Evolutionary conservation across 345 rosid genomes (phyloP), one percentile per base, ranked within the genome.

Genomic region (Excoecaria agallocha): DNA sequence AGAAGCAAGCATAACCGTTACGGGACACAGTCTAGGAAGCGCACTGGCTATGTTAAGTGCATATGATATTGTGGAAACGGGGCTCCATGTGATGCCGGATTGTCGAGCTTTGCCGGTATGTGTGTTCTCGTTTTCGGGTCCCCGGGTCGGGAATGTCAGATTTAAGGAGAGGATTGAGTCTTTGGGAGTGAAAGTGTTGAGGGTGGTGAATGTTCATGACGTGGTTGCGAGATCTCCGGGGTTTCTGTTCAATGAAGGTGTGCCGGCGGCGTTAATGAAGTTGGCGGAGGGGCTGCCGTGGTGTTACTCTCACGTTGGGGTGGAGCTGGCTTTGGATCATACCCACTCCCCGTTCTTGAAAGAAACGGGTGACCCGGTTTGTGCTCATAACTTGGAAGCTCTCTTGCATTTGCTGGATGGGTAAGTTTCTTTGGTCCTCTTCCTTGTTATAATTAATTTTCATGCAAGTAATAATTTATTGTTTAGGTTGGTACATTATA

Each of bases 11-110:
- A 86, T 94, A 37, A 92, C 96, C 0, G 72, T 92, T 13, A 87
- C 96, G 0, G 98, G 98, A 0, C 98, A 94, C 71, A 94, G 98
- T 24, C 69, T 92, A 4, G 98, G 98, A 19, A 82, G 90, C 16
- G 97, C 98, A 35, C 43, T 92, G 70, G 98, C 94, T 3, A 72
- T 92, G 13, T 63, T 93, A 6, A 91, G 93, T 68, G 97, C 97
- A 19, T 91, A 86, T 70, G 97, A 92, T 46, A 76, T 94, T 0
- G 93, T 77, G 15, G 94, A 92, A 80, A 85, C 91, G 12, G 86
- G 92, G 3, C 19, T 92, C 19, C 86, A 90, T 7, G 69, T 78
- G 80, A 74, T 54, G 75, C 49, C 38, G 16, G 87, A 76, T 4
- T 39, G 88, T 13, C 72, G 83, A 54, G 79, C 77, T 1, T 77